Percentiles rank a stretch among this genome's conserved stretches.
These are phyloP conservation scores for Epichloe baconii DNA, from an alignment of 2,329 filamentous ascomycete genomes.

Conservation along the genomic window DNA sequence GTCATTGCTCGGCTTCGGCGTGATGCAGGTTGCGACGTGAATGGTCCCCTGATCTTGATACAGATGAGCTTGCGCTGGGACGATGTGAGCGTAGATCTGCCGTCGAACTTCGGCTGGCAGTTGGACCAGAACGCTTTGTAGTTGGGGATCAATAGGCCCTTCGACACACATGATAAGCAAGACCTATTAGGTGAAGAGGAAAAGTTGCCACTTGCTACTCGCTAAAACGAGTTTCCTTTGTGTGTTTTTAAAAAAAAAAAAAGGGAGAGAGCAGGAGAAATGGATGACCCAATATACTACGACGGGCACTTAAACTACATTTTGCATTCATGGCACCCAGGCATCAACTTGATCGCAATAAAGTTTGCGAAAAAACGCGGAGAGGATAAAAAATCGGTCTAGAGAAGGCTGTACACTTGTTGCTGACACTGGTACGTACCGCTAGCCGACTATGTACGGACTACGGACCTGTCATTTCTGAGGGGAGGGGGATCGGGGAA, in stretches of 20 bases:
- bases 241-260: too few relatives aligned
- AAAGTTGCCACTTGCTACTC: neutral
- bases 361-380: constrained; percentile 3
- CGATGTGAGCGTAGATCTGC: constrained; percentile 2
- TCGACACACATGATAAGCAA: neutral
- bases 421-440: neutral
- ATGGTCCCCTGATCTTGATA: neutral
- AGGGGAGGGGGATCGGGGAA: neutral
- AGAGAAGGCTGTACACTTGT: neutral
- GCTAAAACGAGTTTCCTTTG: neutral
- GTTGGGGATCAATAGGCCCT: neutral
- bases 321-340: neutral
- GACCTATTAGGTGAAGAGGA: neutral
- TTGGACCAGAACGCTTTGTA: neutral
- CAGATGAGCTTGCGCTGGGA: constrained; percentile 1
- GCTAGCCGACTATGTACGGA: neutral
- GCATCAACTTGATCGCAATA: neutral
- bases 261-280: neutral
- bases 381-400: neutral
- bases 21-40: constrained; percentile 4
- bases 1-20: neutral
- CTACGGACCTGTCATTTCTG: neutral
- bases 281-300: neutral
- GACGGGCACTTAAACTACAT: neutral
- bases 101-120: constrained; percentile 1